Conservation (phyloP, 2,329 filamentous ascomycete species). For the Ascosphaera aggregata region DNA sequence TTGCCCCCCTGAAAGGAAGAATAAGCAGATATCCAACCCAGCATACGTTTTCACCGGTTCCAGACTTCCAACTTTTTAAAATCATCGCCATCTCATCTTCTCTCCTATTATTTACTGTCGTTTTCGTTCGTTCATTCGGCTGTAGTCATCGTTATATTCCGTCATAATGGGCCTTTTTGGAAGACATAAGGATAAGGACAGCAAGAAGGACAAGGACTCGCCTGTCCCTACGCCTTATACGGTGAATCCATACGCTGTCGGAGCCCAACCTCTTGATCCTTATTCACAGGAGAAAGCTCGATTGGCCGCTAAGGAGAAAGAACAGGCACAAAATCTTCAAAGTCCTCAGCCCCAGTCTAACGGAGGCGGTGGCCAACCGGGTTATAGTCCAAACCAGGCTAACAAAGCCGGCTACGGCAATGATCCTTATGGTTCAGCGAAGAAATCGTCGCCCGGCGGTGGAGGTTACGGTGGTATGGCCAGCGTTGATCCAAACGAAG, state of each 20-base stretch:
- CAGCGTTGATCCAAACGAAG: conserved; percentile 24
- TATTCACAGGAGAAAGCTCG: neutral
- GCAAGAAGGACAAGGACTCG: neutral
- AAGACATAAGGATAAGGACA: neutral
- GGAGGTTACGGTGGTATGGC: conserved; percentile 35
- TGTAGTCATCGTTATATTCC: neutral
- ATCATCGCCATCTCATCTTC: neutral
- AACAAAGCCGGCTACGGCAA: conserved; percentile 26
- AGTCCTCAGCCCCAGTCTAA: neutral
- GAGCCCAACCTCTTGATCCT: neutral
- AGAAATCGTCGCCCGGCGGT: conserved; percentile 23
- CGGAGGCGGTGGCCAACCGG: neutral
- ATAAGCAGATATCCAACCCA: no score
- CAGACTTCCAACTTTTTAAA: no score
- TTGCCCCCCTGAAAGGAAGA: no score
- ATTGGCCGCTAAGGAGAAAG: neutral
- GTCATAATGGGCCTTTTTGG: neutral
- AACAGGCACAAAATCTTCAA: neutral
- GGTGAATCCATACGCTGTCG: neutral
- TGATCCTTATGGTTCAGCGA: conserved; percentile 21
- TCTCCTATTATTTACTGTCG: no score
- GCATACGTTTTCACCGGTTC: no score
- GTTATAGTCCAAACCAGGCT: conserved; percentile 11
- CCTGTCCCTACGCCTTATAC: neutral
- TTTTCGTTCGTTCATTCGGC: neutral